Evolutionary conservation across 805 yeast genomes (phyloP), one percentile per base, ranked within the genome.

Genomic region (Scheffersomyces spartinae): DNA sequence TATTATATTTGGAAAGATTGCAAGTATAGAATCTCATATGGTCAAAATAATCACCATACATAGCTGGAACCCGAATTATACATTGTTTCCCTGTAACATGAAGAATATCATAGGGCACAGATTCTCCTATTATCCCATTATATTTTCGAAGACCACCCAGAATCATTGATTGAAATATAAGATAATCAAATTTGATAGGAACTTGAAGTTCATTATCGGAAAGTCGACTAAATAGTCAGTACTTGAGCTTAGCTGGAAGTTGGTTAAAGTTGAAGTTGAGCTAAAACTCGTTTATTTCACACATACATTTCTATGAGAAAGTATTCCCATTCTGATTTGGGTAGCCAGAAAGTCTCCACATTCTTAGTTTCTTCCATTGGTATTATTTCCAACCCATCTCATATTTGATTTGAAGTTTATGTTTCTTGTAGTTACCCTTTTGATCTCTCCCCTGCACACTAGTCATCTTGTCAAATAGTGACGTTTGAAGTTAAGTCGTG

Each of bases 41-140:
- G 28, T 45, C 53, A 10, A 33, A 24, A 59, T 26, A 7, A 47
- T 28, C 27, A 44, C 36, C 22, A 29, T 27, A 2, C 26, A 14
- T 7, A 43, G 43, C 9, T 28, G n/a, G n/a, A n/a, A n/a, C n/a
- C n/a, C n/a, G n/a, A n/a, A n/a, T n/a, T n/a, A n/a, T n/a, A n/a
- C n/a, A n/a, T n/a, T 33, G 4, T 23, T 22, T 7, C 34, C 28
- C 18, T 26, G 33, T 8, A 30, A 26, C 10, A n/a, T 38, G 34
- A 10, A 52, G 34, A 4, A 55, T 26, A 24, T 52, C 58, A 32
- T 39, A 50, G 26, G 40, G 51, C 6, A 46, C 18, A 0, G 60
- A 39, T 29, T 51, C 52, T 4, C 63, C 63, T 10, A 48, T 34
- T 8, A 55, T 26, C 1, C 63, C 63, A 27, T 55, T 43, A 15